These are phyloP conservation scores for Adansonia digitata DNA, from an alignment of 345 rosid species.

Conservation along the genomic window DNA sequence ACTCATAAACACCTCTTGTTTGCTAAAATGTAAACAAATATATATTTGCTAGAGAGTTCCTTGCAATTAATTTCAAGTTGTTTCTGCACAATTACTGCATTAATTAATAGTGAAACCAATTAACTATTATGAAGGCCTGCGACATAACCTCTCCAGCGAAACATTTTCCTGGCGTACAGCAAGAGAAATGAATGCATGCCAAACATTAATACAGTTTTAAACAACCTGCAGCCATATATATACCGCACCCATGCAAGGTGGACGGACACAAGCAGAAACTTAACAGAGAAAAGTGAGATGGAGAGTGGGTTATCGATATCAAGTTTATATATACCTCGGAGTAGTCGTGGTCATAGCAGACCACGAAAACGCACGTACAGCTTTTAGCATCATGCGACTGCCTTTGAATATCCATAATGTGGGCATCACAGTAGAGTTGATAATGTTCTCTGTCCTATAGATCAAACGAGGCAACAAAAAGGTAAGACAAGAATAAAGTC, in stretches of 20 bases:
- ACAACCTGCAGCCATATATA: background rate
- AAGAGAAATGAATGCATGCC: background rate
- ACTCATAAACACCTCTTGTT: background rate
- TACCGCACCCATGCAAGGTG: background rate
- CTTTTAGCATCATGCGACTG: constrained; percentile 34
- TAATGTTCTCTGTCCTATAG: constrained; percentile 54
- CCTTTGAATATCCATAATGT: constrained; percentile 49
- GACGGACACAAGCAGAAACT: background rate
- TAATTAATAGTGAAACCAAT: background rate
- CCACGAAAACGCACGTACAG: constrained; percentile 60
- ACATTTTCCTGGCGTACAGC: constrained; percentile 35
- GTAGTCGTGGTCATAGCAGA: constrained; percentile 47
- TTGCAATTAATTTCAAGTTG: background rate
- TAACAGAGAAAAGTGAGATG: background rate
- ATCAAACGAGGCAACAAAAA: background rate
- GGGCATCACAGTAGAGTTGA: constrained; percentile 66
- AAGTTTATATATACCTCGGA: constrained; percentile 39
- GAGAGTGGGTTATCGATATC: background rate
- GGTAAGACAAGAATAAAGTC: background rate
- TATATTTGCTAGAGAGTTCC: background rate
- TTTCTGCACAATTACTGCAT: background rate
- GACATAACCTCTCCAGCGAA: constrained; percentile 32
- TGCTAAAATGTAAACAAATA: background rate
- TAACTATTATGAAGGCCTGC: constrained; percentile 26
- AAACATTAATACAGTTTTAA: background rate